These are phyloP conservation scores for Cunninghamia lanceolata DNA, from an alignment of 75 land plant genomes.

Conservation along the genomic window DNA sequence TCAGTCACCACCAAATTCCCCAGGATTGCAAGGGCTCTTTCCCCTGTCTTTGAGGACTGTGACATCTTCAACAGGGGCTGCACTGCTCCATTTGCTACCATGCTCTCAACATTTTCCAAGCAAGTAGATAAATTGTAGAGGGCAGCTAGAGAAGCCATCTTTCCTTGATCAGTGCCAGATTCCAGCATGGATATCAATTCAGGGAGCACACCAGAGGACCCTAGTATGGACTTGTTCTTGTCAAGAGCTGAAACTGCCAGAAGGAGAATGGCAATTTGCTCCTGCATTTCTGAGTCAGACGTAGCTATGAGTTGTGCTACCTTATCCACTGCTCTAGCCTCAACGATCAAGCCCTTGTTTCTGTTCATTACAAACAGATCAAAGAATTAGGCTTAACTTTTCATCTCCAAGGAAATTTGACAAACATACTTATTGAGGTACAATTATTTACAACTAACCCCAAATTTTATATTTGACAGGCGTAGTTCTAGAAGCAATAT, in stretches of 20 bases:
- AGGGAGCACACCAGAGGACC: conserved; percentile 27
- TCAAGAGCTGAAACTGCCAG: conserved; percentile 53
- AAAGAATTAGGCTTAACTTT: background rate
- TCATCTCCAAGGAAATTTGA: background rate
- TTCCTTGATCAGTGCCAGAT: conserved; percentile 24
- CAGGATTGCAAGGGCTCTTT: conserved; percentile 55
- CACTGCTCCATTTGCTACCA: conserved; percentile 38
- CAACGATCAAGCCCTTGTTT: conserved; percentile 68
- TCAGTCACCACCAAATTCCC: conserved; percentile 56
- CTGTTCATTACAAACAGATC: conserved; percentile 28
- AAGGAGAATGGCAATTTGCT: conserved; percentile 33
- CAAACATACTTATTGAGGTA: background rate
- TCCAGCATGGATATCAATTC: conserved; percentile 33
- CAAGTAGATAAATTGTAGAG: conserved; percentile 52
- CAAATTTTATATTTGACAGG: background rate
- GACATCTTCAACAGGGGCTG: conserved; percentile 30
- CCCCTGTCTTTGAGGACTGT: conserved; percentile 22
- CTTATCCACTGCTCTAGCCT: conserved; percentile 51
- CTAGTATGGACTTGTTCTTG: conserved; percentile 29
- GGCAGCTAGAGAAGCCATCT: conserved; percentile 35
- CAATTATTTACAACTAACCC: background rate
- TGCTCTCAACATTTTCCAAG: conserved; percentile 35
- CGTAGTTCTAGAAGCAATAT: background rate
- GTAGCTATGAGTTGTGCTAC: conserved; percentile 22
- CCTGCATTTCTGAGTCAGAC: conserved; percentile 14